Evolutionary conservation across 192 early-diverging fungal genomes (phyloP).

Genomic region (Spizellomyces sp.): DNA sequence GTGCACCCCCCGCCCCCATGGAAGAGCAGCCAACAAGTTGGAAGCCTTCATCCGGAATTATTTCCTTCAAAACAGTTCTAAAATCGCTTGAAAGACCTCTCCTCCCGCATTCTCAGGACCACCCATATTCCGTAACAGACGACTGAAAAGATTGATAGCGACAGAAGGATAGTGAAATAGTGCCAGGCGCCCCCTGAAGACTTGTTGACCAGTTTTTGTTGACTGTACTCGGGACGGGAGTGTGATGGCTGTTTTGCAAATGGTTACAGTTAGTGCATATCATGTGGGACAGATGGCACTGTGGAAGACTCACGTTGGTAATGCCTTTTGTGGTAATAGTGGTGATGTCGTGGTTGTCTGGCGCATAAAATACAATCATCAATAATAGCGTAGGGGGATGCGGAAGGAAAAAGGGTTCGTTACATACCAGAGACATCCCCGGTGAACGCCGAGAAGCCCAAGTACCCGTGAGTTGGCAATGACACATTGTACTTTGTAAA

Average conservation of each 20-base stretch:
- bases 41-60: too few species aligned
- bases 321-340: slow-evolving; percentile 37
- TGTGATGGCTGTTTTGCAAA: too few species aligned
- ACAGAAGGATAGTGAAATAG: slow-evolving; percentile 38
- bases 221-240: too few species aligned
- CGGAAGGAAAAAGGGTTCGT: too few species aligned
- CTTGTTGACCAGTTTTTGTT: neutral
- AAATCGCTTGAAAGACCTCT: slow-evolving; percentile 54
- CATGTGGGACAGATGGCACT: neutral
- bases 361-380: too few species aligned
- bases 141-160: slow-evolving; percentile 26
- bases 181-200: neutral
- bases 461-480: slow-evolving; percentile 76
- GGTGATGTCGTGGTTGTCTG: slow-evolving; percentile 46
- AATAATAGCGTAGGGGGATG: too few species aligned
- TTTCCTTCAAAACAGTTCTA: neutral
- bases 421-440: slow-evolving; percentile 71
- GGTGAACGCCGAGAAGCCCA: slow-evolving; percentile 91
- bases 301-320: slow-evolving; percentile 33
- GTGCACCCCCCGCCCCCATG: too few species aligned
- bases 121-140: slow-evolving; percentile 38
- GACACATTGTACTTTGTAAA: slow-evolving; percentile 77
- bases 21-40: too few species aligned
- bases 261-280: too few species aligned
- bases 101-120: slow-evolving; percentile 35